Evolutionary conservation across 192 early-diverging fungal species (phyloP), one percentile per base, ranked within the genome.

Genomic region (Coemansia sp.): DNA sequence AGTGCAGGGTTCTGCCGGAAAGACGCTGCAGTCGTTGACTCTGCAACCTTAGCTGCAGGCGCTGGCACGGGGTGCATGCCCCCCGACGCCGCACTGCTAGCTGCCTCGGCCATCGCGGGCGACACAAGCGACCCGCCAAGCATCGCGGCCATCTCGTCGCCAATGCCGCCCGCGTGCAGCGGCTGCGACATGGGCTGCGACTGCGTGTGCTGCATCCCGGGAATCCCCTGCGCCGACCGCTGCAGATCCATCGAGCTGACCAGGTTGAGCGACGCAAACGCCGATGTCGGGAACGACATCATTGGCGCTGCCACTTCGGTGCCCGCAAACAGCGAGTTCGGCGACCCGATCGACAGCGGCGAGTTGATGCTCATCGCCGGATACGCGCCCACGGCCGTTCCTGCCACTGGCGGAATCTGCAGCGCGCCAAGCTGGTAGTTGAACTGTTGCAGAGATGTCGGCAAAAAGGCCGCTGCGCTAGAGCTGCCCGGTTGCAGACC

Each of bases 181-280:
- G 22, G 22, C 45, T 48, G 45, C 59, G 58, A 20, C 22, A 33
- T 43, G 14, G 53, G 15, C 52, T 60, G 45, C 39, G 48, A 38
- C 65, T 52, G 64, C 3, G 28, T 18, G 51, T 35, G 64, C 64
- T 65, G 48, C 45, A 45, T 63, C 22, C 11, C 20, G n/a, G 39
- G 37, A 9, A 63, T 33, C 20, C 45, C 61, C 51, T 70, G 69
- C 37, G 34, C 28, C 18, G 63, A 64, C 4, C 60, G 36, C 61
- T 71, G 74, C n/a, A 70, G 56, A 36, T 83, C 81, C 9, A 78
- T 66, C 18, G 70, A 41, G 58, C 57, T 75, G 41, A 75, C 73
- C 64, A 84, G 59, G 28, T 84, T 78, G 20, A 78, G 72, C 32
- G 81, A 84, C 9, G 75, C 76, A 65, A 84, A 73, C 15, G 72